Evolutionary conservation across 2,329 filamentous ascomycete genomes (phyloP).

Genomic region (Ophiostoma australiae): DNA sequence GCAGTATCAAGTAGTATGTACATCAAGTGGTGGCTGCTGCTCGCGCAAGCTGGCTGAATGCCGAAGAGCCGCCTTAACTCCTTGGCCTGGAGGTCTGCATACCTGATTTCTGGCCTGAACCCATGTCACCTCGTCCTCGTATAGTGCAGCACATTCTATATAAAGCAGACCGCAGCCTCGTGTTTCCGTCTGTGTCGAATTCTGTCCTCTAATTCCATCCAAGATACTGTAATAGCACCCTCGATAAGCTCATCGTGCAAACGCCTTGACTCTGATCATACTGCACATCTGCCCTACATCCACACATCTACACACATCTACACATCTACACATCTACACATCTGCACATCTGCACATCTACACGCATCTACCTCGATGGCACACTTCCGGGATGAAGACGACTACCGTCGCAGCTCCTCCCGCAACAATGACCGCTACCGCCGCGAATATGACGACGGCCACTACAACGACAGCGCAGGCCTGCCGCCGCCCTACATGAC

Average conservation of each 20-base stretch:
- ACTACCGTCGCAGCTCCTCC: constrained; percentile 32
- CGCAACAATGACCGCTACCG: constrained; percentile 16
- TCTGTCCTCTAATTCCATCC: neutral
- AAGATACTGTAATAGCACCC: neutral
- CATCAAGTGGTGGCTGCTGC: too few species aligned
- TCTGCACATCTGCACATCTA: neutral
- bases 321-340: neutral
- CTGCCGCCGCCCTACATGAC: constrained; percentile 22
- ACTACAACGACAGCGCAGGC: constrained; percentile 11
- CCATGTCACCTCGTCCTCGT: constrained; percentile 14
- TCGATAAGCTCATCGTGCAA: neutral
- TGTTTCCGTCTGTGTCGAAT: neutral
- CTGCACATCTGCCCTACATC: neutral
- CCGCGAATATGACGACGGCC: constrained; percentile 10
- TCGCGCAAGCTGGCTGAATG: neutral
- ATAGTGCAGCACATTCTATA: neutral
- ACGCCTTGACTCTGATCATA: neutral
- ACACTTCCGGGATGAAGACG: constrained; percentile 36
- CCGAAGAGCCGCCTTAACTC: neutral
- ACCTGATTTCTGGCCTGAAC: neutral
- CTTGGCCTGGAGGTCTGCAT: neutral
- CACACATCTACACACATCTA: neutral
- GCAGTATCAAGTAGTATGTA: neutral
- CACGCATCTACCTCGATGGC: constrained; percentile 18
- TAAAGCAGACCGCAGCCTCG: neutral